Evolutionary conservation across 208 protist species (phyloP).

Genomic region (Acanthamoeba lenticulata): DNA sequence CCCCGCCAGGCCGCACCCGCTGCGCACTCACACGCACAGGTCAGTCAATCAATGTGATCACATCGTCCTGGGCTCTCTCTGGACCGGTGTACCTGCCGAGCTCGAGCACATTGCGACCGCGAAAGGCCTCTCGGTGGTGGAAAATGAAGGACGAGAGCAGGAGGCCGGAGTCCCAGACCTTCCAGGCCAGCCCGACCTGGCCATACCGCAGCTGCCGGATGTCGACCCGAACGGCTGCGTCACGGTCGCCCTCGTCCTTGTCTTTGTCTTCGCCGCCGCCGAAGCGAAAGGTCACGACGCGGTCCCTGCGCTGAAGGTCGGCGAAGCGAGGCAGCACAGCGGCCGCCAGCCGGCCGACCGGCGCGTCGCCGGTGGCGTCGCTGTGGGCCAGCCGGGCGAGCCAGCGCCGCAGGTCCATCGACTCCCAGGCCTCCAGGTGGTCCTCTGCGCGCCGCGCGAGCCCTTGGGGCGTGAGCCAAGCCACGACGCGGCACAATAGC

Average conservation of each 20-base stretch:
- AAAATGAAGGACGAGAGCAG: constrained; percentile 29
- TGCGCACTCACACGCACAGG: not conserved
- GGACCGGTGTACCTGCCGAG: constrained; percentile 24
- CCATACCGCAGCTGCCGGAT: not conserved
- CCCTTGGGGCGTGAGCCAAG: too few species aligned
- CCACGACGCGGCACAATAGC: not conserved
- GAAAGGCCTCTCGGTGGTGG: not conserved
- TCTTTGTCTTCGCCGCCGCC: not conserved
- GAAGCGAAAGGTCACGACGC: not conserved
- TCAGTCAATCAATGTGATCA: too few species aligned
- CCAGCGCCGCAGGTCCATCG: not conserved
- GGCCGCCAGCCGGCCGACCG: not conserved
- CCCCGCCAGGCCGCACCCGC: not conserved
- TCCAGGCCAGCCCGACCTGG: constrained; percentile 7
- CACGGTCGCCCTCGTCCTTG: not conserved
- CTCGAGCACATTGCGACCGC: not conserved
- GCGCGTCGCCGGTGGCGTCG: too few species aligned
- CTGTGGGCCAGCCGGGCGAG: not conserved
- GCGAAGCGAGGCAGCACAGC: not conserved
- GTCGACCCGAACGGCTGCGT: not conserved
- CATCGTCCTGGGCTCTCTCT: too few species aligned
- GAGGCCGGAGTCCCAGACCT: constrained; percentile 25
- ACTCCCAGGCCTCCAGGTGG: not conserved
- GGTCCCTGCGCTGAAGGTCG: not conserved
- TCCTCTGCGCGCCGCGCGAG: not conserved